These are phyloP conservation scores for Aaosphaeria pasadenensis DNA, from an alignment of 2,329 filamentous ascomycete species.

Conservation along the genomic window DNA sequence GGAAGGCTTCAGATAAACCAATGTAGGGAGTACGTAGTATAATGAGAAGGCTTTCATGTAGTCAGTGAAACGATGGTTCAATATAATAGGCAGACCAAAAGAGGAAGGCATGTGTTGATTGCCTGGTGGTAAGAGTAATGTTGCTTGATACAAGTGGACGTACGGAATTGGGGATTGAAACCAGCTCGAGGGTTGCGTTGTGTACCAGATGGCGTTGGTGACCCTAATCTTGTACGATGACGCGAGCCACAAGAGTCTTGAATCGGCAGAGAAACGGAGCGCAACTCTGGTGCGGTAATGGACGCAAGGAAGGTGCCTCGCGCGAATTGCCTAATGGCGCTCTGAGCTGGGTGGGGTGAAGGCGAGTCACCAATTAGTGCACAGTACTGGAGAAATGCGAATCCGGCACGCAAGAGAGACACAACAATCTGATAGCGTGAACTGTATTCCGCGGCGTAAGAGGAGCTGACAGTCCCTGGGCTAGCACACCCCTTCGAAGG, in stretches of 20 bases:
- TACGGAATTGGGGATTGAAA: slow-evolving; percentile 13
- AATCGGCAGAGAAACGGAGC: not conserved
- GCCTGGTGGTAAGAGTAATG: too few relatives aligned
- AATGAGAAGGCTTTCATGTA: too few relatives aligned
- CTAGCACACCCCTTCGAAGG: slow-evolving; percentile 1
- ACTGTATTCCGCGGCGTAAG: not conserved
- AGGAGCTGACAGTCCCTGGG: slow-evolving; percentile 6
- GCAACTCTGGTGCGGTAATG: not conserved
- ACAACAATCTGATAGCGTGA: not conserved
- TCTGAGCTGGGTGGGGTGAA: not conserved
- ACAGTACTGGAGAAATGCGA: not conserved
- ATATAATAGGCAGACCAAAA: too few relatives aligned
- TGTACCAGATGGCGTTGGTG: slow-evolving; percentile 27
- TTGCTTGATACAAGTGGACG: slow-evolving; percentile 3
- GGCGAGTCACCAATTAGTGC: not conserved
- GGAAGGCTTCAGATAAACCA: too few relatives aligned
- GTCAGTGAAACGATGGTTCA: too few relatives aligned
- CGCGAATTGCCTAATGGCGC: not conserved
- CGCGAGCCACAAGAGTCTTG: slow-evolving; percentile 11
- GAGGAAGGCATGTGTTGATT: too few relatives aligned
- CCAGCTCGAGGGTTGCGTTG: slow-evolving; percentile 18
- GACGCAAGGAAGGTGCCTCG: not conserved
- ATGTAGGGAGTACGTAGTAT: too few relatives aligned
- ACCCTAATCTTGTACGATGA: slow-evolving; percentile 25
- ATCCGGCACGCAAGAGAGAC: not conserved